Percentiles rank a stretch among this genome's conserved stretches.
Conservation (phyloP, 2,329 filamentous ascomycete species). For the Amauroascus niger region DNA sequence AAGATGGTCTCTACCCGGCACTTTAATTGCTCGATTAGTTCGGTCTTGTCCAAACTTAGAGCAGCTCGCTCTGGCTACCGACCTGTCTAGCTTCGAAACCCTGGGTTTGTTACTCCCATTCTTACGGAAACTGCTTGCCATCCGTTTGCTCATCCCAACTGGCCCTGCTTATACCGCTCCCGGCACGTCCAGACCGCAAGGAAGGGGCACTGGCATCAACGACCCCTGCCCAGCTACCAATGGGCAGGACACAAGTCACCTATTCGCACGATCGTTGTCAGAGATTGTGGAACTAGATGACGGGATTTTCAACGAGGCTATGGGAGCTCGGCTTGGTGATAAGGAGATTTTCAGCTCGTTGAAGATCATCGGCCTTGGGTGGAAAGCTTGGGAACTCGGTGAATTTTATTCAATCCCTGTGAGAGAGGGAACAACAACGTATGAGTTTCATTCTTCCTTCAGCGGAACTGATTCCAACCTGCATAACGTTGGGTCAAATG, state of each 20-base stretch:
- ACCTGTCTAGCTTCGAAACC: conserved; percentile 33
- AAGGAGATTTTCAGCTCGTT: conserved; percentile 26
- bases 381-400: conserved; percentile 32
- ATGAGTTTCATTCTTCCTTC: not conserved
- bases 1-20: conserved; percentile 44
- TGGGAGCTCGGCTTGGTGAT: conserved; percentile 28
- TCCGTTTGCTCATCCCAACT: conserved; percentile 35
- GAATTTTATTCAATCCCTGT: conserved; percentile 30
- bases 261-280: conserved; percentile 22
- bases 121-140: conserved; percentile 31
- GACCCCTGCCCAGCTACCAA: not conserved
- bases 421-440: conserved; percentile 1
- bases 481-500: not conserved
- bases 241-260: not conserved
- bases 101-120: conserved; percentile 33
- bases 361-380: conserved; percentile 32
- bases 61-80: conserved; percentile 47
- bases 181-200: conserved; percentile 8
- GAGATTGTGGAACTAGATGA: conserved; percentile 34
- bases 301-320: conserved; percentile 24
- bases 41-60: conserved; percentile 49
- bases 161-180: not conserved
- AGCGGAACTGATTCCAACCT: not conserved
- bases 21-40: conserved; percentile 43
- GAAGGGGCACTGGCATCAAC: not conserved